These are phyloP conservation scores for Entomortierella parvispora DNA, from an alignment of 192 early-diverging fungal species.

Conservation along the genomic window DNA sequence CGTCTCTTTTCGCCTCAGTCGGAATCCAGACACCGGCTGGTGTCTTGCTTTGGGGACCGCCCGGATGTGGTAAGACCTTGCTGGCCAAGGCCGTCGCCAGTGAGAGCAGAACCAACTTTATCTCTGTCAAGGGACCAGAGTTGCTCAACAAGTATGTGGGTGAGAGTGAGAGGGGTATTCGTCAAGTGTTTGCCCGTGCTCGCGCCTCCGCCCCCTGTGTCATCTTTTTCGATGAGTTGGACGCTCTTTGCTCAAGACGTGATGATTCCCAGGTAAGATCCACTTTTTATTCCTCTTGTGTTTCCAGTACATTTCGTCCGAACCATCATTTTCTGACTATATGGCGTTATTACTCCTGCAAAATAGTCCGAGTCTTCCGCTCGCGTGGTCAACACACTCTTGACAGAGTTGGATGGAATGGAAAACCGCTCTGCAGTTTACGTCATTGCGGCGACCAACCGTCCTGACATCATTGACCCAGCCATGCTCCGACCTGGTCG, in stretches of 20 bases:
- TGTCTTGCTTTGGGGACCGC: slow-evolving; percentile 96
- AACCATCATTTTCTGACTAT: too few species aligned
- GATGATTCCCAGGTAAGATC: slow-evolving; percentile 82
- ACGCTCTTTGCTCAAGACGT: slow-evolving; percentile 91
- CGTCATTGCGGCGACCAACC: slow-evolving; percentile 97
- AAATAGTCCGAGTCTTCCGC: slow-evolving; percentile 87
- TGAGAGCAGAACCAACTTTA: slow-evolving; percentile 97
- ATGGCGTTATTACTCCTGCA: neutral
- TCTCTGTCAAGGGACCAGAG: slow-evolving; percentile 98
- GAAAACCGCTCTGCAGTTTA: slow-evolving; percentile 89
- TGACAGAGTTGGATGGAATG: slow-evolving; percentile 98
- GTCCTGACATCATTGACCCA: slow-evolving; percentile 97
- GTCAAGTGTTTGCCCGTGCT: slow-evolving; percentile 95
- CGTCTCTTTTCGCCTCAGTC: slow-evolving; percentile 86
- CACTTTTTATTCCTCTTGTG: slow-evolving; percentile 11
- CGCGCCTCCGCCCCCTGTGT: slow-evolving; percentile 94
- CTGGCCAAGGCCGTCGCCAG: slow-evolving; percentile 98
- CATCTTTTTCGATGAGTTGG: slow-evolving; percentile 98
- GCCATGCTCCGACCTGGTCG: slow-evolving; percentile 98
- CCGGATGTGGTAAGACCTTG: slow-evolving; percentile 98
- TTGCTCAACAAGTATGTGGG: slow-evolving; percentile 99
- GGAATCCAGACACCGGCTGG: slow-evolving; percentile 93
- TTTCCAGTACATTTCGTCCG: neutral
- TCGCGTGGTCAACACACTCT: slow-evolving; percentile 95
- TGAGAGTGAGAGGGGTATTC: slow-evolving; percentile 95